Percentiles rank a stretch among this genome's conserved stretches.
Evolutionary conservation across 495 filamentous ascomycete genomes (phyloP).

Genomic region (Aspergillus ostianus): DNA sequence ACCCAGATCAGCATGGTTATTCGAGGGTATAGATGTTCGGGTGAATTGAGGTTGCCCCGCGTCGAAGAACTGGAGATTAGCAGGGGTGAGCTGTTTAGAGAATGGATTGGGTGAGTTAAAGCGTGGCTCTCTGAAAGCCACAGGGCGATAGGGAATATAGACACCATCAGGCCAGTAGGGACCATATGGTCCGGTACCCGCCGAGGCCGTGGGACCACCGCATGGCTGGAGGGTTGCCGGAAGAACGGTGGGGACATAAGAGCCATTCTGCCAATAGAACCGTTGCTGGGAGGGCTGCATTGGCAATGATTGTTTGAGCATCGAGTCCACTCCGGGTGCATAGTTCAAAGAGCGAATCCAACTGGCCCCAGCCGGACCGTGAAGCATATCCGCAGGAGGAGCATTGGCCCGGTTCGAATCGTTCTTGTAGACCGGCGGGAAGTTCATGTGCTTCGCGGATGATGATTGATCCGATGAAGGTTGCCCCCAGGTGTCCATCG

Average conservation of each 20-base stretch:
- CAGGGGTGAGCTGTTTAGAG: conserved; percentile 18
- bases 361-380: conserved; percentile 37
- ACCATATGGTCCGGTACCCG: conserved; percentile 68
- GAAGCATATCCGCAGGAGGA: conserved; percentile 30
- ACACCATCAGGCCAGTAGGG: conserved; percentile 78
- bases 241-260: conserved; percentile 64
- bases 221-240: conserved; percentile 70
- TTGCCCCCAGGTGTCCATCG: conserved; percentile 34
- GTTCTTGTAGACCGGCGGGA: conserved; percentile 44
- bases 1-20: conserved; percentile 23
- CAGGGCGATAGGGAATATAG: conserved; percentile 71
- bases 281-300: conserved; percentile 36
- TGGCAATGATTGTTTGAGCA: conserved; percentile 49
- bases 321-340: conserved; percentile 47
- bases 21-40: conserved; percentile 26
- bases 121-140: conserved; percentile 61
- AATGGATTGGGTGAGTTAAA: conserved; percentile 33
- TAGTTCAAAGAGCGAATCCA: conserved; percentile 48
- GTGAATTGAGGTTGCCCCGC: conserved; percentile 29
- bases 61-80: conserved; percentile 28
- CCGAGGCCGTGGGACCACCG: conserved; percentile 70
- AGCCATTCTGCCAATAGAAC: conserved; percentile 43
- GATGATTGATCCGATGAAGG: conserved; percentile 26
- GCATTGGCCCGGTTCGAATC: conserved; percentile 26
- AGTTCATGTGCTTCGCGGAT: conserved; percentile 35